A percentile compares a stretch with the other conserved stretches of the same genome.
Evolutionary conservation across 2,329 filamentous ascomycete species (phyloP).

Genomic region (Trichophyton equinum): DNA sequence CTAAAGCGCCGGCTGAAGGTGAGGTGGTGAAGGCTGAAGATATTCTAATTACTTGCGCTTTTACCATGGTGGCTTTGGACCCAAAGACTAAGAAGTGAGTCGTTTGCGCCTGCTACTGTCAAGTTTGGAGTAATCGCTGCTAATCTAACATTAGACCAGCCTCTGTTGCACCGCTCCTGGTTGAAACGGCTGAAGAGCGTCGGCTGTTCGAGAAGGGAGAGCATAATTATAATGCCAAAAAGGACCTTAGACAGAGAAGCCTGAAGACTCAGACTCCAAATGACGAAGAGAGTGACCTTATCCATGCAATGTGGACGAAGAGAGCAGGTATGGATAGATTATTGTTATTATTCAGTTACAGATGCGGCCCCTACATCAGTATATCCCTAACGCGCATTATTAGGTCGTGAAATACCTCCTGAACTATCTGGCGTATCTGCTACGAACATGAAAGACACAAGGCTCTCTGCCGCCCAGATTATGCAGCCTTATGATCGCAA

Average conservation of each 20-base stretch:
- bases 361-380: background rate
- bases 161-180: conserved; percentile 47
- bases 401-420: background rate
- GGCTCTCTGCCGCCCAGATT: conserved; percentile 54
- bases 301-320: conserved; percentile 61
- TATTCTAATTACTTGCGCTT: conserved; percentile 57
- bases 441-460: conserved; percentile 50
- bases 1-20: conserved; percentile 45
- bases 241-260: conserved; percentile 46
- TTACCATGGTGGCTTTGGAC: conserved; percentile 66
- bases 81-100: conserved; percentile 50
- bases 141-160: conserved; percentile 38
- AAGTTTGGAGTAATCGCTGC: background rate
- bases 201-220: conserved; percentile 50
- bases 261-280: conserved; percentile 57
- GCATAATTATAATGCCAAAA: conserved; percentile 54
- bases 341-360: background rate
- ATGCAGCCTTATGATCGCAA: conserved; percentile 65
- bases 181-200: conserved; percentile 54
- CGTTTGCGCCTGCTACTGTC: background rate
- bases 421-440: conserved; percentile 20
- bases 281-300: conserved; percentile 57
- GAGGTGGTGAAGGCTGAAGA: conserved; percentile 40
- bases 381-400: background rate
- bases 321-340: conserved; percentile 43